Base-by-base conservation (phyloP, 306 rosid species). In the Rubus idaeus region DNA sequence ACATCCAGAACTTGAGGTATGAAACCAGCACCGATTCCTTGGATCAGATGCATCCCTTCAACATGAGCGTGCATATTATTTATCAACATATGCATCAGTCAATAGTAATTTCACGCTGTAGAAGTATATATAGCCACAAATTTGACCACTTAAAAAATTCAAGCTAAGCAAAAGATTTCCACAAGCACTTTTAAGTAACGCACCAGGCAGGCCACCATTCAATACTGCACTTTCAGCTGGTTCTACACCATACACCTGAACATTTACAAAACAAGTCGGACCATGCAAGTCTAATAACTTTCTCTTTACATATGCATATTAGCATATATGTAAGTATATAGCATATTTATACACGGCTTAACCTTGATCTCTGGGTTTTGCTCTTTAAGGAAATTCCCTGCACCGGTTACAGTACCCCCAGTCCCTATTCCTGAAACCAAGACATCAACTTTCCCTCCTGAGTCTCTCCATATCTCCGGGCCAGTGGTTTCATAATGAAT, bases 401-500 rank as follows among this genome's bases (percentile, higher is more conserved):
- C 78, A 77, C 93, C 98, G 2, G 91, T 76, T 77, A 89, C 26
- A 14, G 97, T 88, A 12, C 97, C 98, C 40, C 93, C 96, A 0
- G 98, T 89, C 76, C 98, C 97, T 67, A 94, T 82, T 75, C 93
- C 96, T 7, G 96, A 80, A 58, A 90, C 93, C 52, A 94, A 81
- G 46, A 76, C 86, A 75, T 89, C 97, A 68, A 91, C 76, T 87
- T 84, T 88, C 71, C 80, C 95, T 83, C 75, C 88, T 0, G 96
- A 83, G 80, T 90, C 96, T 88, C 84, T 89, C 98, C 98, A 91
- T 75, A 90, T 89, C 88, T 94, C 97, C 6, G 92, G 94, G 70
- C 97, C 97, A 20, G 97, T 92, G 70, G 97, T 89, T 67, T 91
- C 96, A 23, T 92, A 94, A 85, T 94, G 97, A 83, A 82, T 83